These are phyloP conservation scores for Aspergillus pseudotamarii DNA, from an alignment of 2,329 filamentous ascomycete genomes.

Conservation along the genomic window DNA sequence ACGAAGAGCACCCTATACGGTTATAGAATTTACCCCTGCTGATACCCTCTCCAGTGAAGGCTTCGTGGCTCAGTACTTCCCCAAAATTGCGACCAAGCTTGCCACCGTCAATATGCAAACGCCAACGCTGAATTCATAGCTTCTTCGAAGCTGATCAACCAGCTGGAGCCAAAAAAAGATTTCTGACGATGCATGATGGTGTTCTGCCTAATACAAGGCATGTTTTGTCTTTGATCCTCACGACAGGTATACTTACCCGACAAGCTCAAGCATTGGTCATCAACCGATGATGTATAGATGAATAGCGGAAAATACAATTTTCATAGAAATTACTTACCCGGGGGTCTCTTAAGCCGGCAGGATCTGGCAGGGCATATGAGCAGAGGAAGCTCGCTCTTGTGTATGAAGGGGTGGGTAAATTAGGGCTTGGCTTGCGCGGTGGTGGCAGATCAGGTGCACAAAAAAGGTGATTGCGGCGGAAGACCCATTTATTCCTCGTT, in stretches of 20 bases:
- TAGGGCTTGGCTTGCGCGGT: neutral
- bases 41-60: conserved; percentile 59
- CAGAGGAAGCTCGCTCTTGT: neutral
- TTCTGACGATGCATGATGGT: neutral
- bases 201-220: neutral
- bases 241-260: neutral
- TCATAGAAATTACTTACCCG: neutral
- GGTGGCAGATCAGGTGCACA: neutral
- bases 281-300: neutral
- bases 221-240: neutral
- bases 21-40: conserved; percentile 6
- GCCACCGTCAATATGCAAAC: conserved; percentile 21
- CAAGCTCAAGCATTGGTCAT: neutral
- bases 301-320: neutral
- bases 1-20: conserved; percentile 14
- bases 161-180: neutral
- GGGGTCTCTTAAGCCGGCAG: neutral
- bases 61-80: conserved; percentile 77
- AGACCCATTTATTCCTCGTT: no score
- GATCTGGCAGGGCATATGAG: no score
- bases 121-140: neutral
- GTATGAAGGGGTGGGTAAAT: neutral
- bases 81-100: conserved; percentile 65
- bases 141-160: neutral
- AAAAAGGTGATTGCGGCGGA: neutral